Evolutionary conservation across 495 filamentous ascomycete species (phyloP).

Genomic region (Entonaema liquescens): DNA sequence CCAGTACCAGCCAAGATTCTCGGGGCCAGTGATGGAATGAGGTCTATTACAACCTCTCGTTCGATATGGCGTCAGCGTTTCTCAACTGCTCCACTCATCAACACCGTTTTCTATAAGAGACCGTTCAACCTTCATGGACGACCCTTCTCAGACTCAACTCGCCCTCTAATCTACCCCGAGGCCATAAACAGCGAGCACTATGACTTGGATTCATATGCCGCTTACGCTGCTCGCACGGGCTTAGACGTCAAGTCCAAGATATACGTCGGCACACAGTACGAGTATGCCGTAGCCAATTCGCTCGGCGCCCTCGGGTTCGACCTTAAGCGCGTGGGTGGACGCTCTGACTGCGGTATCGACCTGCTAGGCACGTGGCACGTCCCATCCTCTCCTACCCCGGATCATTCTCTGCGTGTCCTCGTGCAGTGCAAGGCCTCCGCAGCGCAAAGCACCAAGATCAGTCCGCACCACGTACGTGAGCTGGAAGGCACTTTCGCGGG

Average conservation of each 20-base stretch:
- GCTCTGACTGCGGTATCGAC: slow-evolving; percentile 82
- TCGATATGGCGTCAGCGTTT: slow-evolving; percentile 14
- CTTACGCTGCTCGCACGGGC: slow-evolving; percentile 68
- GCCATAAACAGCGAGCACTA: slow-evolving; percentile 64
- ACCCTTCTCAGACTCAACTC: slow-evolving; percentile 18
- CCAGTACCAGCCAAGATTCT: neutral
- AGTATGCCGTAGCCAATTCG: slow-evolving; percentile 74
- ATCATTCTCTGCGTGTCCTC: slow-evolving; percentile 65
- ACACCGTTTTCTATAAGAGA: neutral
- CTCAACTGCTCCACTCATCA: neutral
- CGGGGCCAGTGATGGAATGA: slow-evolving; percentile 31
- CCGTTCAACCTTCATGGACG: slow-evolving; percentile 1
- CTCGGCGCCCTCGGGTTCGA: slow-evolving; percentile 70
- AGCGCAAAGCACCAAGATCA: slow-evolving; percentile 58
- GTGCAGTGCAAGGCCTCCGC: slow-evolving; percentile 77
- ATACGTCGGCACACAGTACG: slow-evolving; percentile 72
- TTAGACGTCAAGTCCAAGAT: slow-evolving; percentile 60
- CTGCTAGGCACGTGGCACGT: slow-evolving; percentile 82
- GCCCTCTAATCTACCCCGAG: slow-evolving; percentile 55
- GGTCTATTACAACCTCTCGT: slow-evolving; percentile 11
- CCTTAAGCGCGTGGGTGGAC: slow-evolving; percentile 76
- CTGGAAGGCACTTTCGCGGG: slow-evolving; percentile 81
- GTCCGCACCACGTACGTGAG: slow-evolving; percentile 78
- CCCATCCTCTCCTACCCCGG: slow-evolving; percentile 49
- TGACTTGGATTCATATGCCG: slow-evolving; percentile 74